A percentile compares a stretch with the other conserved stretches of the same genome.
Evolutionary conservation across 768 basidiomycete species (phyloP).

Genomic region (Mycena latifolia): DNA sequence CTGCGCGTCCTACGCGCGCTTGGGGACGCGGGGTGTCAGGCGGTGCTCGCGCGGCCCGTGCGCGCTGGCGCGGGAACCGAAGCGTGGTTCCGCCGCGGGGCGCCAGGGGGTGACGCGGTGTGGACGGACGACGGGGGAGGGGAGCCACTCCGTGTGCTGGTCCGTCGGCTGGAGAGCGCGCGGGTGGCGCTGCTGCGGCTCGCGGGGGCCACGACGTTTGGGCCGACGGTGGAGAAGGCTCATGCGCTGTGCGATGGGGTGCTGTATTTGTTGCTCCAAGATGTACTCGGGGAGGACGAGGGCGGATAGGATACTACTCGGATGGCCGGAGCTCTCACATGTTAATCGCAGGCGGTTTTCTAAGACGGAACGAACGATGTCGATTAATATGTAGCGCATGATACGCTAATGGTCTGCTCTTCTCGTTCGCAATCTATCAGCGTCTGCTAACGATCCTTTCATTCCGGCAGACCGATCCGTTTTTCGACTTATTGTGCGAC

Average conservation of each 20-base stretch:
- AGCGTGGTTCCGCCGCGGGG: constrained; percentile 10
- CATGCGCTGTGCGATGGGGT: constrained; percentile 54
- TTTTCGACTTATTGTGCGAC: neutral
- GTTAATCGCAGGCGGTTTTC: too few relatives aligned
- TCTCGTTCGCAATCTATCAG: too few relatives aligned
- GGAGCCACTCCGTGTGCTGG: constrained; percentile 8
- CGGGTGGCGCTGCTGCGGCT: constrained; percentile 45
- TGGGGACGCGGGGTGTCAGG: constrained; percentile 11
- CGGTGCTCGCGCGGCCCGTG: constrained; percentile 1
- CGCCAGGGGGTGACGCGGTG: neutral
- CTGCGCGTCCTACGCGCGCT: constrained; percentile 25
- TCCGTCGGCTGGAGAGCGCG: constrained; percentile 42
- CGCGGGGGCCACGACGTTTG: constrained; percentile 47
- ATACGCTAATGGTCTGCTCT: too few relatives aligned
- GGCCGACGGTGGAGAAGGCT: constrained; percentile 52
- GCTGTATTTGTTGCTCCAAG: constrained; percentile 52
- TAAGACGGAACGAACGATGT: too few relatives aligned
- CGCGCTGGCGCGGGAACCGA: neutral
- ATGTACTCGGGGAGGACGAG: constrained; percentile 37
- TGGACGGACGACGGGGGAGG: neutral
- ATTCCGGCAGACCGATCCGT: too few relatives aligned
- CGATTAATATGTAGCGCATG: too few relatives aligned
- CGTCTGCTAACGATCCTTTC: too few relatives aligned
- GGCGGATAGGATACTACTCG: neutral
- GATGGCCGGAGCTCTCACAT: neutral